Evolutionary conservation across 768 basidiomycete species (phyloP), one percentile per base, ranked within the genome.

Genomic region (Tremella mesenterica): DNA sequence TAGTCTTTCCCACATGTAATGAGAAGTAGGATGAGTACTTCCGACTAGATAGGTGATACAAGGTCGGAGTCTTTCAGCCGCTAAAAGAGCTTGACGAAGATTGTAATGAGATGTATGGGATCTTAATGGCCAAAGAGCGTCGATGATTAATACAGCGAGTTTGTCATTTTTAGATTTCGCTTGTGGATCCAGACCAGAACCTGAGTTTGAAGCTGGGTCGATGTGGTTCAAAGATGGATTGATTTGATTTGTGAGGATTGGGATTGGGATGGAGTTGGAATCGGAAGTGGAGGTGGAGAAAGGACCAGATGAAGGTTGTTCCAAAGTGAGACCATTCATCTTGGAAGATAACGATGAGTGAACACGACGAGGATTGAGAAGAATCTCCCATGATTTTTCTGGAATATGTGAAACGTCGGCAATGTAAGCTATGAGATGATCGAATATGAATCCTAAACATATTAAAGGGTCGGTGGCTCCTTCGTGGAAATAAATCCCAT

Each of bases 351-450:
- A n/a, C n/a, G n/a, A n/a, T n/a, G n/a, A n/a, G n/a, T n/a, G n/a
- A n/a, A 13, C 23, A 13, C 29, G 34, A 10, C 36, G 12, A 16
- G 39, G 56, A 20, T 49, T 21, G 36, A 45, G 26, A 31, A 67
- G 44, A 13, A 41, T 36, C 7, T 61, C 39, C 85, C 85, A 88
- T 34, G 82, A 79, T 30, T 80, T 77, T 7, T 85, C 81, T 1
- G 90, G 88, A 50, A 93, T 85, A 60, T 80, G 74, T 8, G 85
- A 87, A 36, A 84, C 85, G 70, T 95, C 91, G 25, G 85, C 84
- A 54, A 93, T 77, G 74, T 92, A 92, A 13, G 82, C 76, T 43
- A 92, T 73, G 27, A 79, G 73, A 30, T 83, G 75, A 61, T 83
- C 79, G 43, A 77, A 75, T 52, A 75, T 59, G 68, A 72, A 75